phyloP scores from a whole-genome alignment of 73 alveolate species.

The Uronychia setigera region DNA sequence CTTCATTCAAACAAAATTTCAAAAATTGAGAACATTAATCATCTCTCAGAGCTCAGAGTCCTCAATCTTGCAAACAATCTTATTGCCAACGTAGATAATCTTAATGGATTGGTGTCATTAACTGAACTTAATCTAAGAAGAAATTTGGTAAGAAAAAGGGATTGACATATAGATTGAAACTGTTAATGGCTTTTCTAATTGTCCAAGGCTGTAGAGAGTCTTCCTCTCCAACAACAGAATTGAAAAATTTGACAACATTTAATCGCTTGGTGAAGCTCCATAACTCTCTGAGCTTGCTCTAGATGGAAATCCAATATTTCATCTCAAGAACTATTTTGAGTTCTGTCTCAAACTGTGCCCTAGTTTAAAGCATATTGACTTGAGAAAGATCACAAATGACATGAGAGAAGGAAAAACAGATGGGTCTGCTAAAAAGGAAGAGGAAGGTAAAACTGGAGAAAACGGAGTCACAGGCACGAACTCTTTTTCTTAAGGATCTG shows the following conservation, averaged over 20 bases:
- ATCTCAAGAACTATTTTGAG: conserved; percentile 63
- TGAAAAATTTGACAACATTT: conserved; percentile 74
- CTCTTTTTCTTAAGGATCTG: neutral
- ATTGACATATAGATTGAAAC: conserved; percentile 47
- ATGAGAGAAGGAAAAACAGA: conserved; percentile 42
- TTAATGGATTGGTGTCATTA: conserved; percentile 74
- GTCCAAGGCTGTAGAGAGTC: conserved; percentile 80
- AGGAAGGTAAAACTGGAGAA: conserved; percentile 19
- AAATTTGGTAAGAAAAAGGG: conserved; percentile 62
- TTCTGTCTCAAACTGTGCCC: conserved; percentile 66
- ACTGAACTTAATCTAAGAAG: conserved; percentile 88
- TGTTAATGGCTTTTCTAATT: conserved; percentile 65
- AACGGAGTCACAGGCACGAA: conserved; percentile 15
- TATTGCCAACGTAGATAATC: conserved; percentile 79
- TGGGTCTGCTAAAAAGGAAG: conserved; percentile 1
- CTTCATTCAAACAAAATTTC: conserved; percentile 88
- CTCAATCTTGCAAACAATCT: conserved; percentile 90
- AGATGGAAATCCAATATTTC: conserved; percentile 87
- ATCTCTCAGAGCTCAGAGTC: conserved; percentile 80
- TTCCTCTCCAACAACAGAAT: conserved; percentile 87
- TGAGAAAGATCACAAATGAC: conserved; percentile 57
- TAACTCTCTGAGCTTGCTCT: conserved; percentile 80
- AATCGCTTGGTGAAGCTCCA: conserved; percentile 67
- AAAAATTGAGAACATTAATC: conserved; percentile 84
- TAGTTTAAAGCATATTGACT: conserved; percentile 58